Percentiles rank a stretch among this genome's conserved stretches.
Conservation (phyloP, 495 filamentous ascomycete species). For the Penicillium coffeae region DNA sequence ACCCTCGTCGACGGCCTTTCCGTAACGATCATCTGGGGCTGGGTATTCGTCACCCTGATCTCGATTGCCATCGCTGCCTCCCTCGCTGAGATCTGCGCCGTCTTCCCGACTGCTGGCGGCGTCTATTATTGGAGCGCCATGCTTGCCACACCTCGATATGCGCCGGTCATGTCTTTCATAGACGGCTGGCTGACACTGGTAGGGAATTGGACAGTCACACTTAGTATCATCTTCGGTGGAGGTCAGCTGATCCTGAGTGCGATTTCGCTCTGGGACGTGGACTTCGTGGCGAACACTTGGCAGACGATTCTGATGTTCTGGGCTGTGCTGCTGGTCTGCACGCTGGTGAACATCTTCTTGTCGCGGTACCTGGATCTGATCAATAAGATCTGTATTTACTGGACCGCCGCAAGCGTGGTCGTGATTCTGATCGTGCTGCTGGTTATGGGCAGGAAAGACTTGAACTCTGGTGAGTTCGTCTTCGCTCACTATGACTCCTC, state of each 20-base stretch:
- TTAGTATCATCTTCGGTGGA: slow-evolving; percentile 48
- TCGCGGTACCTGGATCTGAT: slow-evolving; percentile 57
- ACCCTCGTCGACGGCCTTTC: slow-evolving; percentile 62
- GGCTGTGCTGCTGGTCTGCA: slow-evolving; percentile 57
- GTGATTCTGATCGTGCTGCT: slow-evolving; percentile 58
- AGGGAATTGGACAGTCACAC: slow-evolving; percentile 61
- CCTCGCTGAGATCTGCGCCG: slow-evolving; percentile 71
- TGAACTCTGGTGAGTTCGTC: slow-evolving; percentile 51
- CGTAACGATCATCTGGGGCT: slow-evolving; percentile 66
- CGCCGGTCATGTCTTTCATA: slow-evolving; percentile 62
- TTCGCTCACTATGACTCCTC: slow-evolving; percentile 60
- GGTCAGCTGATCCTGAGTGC: slow-evolving; percentile 59
- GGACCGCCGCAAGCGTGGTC: slow-evolving; percentile 58
- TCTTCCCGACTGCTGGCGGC: slow-evolving; percentile 65
- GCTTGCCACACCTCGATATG: slow-evolving; percentile 52
- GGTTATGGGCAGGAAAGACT: slow-evolving; percentile 51
- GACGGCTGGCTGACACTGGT: slow-evolving; percentile 74
- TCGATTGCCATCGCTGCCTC: slow-evolving; percentile 68
- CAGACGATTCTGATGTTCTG: slow-evolving; percentile 64
- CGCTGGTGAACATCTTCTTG: slow-evolving; percentile 54
- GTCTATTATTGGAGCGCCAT: slow-evolving; percentile 78
- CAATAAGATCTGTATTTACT: slow-evolving; percentile 66
- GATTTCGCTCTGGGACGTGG: slow-evolving; percentile 58
- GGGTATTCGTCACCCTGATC: slow-evolving; percentile 66
- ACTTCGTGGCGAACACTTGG: slow-evolving; percentile 58